phyloP scores from a whole-genome alignment of 176 grass and related monocot species.

The Chrysopogon serrulatus region DNA sequence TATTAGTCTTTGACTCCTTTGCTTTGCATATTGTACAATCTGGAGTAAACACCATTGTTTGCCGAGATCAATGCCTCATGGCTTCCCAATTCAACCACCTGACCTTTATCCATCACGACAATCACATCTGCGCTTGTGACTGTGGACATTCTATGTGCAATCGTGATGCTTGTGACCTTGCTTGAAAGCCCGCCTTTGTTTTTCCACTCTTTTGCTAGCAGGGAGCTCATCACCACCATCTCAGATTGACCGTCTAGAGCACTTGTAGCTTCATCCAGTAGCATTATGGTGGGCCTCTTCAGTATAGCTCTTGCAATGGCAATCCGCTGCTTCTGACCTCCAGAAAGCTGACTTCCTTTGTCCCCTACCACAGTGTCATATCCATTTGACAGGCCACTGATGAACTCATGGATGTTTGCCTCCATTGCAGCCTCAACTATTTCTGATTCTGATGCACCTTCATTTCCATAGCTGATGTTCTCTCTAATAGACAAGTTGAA shows the following conservation, averaged over 20 bases:
- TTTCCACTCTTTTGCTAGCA: constrained; percentile 30
- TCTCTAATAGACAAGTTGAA: constrained; percentile 51
- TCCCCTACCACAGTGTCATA: constrained; percentile 58
- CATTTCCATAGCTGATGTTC: constrained; percentile 52
- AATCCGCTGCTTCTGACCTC: constrained; percentile 66
- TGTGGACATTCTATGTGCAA: constrained; percentile 58
- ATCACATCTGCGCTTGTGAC: constrained; percentile 41
- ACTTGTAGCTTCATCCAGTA: constrained; percentile 60
- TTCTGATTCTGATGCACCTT: constrained; percentile 30
- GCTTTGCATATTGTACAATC: constrained; percentile 40
- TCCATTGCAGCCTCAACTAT: constrained; percentile 46
- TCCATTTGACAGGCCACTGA: constrained; percentile 38
- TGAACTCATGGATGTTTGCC: constrained; percentile 59
- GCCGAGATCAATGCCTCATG: constrained; percentile 22
- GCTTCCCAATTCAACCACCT: constrained; percentile 37
- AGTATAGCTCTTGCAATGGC: constrained; percentile 54
- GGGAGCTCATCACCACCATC: constrained; percentile 31
- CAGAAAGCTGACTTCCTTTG: constrained; percentile 53
- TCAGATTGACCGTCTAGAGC: constrained; percentile 57
- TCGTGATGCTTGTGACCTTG: constrained; percentile 48
- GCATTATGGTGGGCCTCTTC: constrained; percentile 51
- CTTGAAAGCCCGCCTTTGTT: not conserved
- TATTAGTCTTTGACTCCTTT: constrained; percentile 29
- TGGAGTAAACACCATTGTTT: constrained; percentile 41
- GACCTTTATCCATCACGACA: constrained; percentile 49